These are phyloP conservation scores for Diplogelasinospora grovesii DNA, from an alignment of 495 filamentous ascomycete genomes.

Conservation along the genomic window DNA sequence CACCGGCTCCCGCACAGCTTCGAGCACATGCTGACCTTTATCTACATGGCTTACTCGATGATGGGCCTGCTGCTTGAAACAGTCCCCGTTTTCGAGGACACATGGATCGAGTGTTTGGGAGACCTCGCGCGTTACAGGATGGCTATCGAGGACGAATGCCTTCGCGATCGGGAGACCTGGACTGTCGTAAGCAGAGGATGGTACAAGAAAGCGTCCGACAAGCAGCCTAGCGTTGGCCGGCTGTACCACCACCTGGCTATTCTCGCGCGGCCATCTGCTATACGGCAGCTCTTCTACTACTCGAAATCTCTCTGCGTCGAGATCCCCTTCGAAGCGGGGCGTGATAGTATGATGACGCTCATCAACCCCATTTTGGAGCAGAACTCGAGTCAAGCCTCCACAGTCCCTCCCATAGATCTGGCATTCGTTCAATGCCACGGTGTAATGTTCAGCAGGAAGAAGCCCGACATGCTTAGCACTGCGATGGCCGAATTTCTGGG, in stretches of 20 bases:
- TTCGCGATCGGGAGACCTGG: slow-evolving; percentile 71
- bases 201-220: slow-evolving; percentile 75
- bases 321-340: slow-evolving; percentile 53
- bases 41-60: slow-evolving; percentile 76
- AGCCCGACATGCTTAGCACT: slow-evolving; percentile 39
- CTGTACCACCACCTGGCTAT: slow-evolving; percentile 85
- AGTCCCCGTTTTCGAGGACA: slow-evolving; percentile 68
- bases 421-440: no score
- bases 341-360: slow-evolving; percentile 63
- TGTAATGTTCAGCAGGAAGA: slow-evolving; percentile 56
- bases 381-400: no score
- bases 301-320: slow-evolving; percentile 42
- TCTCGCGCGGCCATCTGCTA: slow-evolving; percentile 62
- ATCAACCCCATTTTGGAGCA: slow-evolving; percentile 58
- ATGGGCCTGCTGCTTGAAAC: slow-evolving; percentile 73
- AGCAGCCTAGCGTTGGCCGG: slow-evolving; percentile 60
- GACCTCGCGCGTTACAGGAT: slow-evolving; percentile 62
- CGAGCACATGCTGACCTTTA: slow-evolving; percentile 77
- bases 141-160: slow-evolving; percentile 70
- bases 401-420: no score
- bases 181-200: slow-evolving; percentile 67
- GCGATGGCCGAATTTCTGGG: slow-evolving; percentile 45
- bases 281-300: slow-evolving; percentile 75
- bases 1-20: slow-evolving; percentile 61
- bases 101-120: slow-evolving; percentile 86